Percentiles rank a stretch among this genome's conserved stretches.
phyloP scores from a whole-genome alignment of 2,329 filamentous ascomycete genomes.

The Cordyceps cateniannulata region DNA sequence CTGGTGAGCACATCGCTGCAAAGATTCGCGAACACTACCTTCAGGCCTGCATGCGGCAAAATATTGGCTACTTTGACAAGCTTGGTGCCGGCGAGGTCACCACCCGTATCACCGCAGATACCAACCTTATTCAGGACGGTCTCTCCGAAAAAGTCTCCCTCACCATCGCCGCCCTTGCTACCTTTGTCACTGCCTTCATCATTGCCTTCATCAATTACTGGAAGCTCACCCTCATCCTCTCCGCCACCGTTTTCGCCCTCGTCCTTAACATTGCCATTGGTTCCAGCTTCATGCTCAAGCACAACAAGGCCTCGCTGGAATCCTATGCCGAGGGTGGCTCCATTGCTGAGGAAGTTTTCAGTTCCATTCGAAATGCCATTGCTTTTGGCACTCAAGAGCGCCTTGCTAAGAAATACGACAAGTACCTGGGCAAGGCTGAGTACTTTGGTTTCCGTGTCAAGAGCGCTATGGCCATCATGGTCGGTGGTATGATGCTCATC shows the following conservation, averaged over 20 bases:
- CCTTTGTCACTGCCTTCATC: constrained; percentile 82
- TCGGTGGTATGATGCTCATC: constrained; percentile 75
- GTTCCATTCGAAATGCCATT: constrained; percentile 84
- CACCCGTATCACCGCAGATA: constrained; percentile 89
- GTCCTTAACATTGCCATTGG: constrained; percentile 69
- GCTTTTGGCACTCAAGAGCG: constrained; percentile 93
- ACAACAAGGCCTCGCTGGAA: constrained; percentile 68
- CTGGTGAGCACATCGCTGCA: constrained; percentile 69
- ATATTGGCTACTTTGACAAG: constrained; percentile 91
- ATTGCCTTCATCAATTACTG: constrained; percentile 89
- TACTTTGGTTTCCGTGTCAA: constrained; percentile 72
- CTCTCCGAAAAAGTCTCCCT: constrained; percentile 85
- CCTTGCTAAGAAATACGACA: constrained; percentile 79
- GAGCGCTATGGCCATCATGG: constrained; percentile 65
- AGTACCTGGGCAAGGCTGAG: constrained; percentile 66
- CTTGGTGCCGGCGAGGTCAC: constrained; percentile 90
- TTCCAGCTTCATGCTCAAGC: constrained; percentile 71
- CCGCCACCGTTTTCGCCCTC: constrained; percentile 74
- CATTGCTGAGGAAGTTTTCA: constrained; percentile 89
- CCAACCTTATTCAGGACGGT: constrained; percentile 87
- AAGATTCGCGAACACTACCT: constrained; percentile 82
- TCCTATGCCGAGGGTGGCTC: constrained; percentile 81
- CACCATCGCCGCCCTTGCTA: constrained; percentile 68
- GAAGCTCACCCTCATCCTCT: constrained; percentile 85
- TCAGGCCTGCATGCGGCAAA: constrained; percentile 75